A percentile compares a stretch with the other conserved stretches of the same genome.
phyloP scores from a whole-genome alignment of 192 early-diverging fungal genomes.

The Coemansia biformis region DNA sequence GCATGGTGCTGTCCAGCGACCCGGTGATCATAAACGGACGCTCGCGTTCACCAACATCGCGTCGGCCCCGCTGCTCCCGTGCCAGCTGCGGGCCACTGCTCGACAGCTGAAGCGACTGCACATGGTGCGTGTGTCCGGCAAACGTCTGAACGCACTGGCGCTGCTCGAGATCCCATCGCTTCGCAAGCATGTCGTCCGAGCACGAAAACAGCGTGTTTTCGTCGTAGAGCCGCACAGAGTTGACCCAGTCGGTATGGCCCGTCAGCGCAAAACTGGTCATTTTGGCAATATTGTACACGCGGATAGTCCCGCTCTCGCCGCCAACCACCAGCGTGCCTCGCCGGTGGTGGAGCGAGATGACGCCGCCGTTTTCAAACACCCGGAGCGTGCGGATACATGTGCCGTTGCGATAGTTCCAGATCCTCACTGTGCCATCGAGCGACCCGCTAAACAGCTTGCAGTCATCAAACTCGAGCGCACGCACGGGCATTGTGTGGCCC shows the following conservation, averaged over 20 bases:
- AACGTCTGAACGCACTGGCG: conserved; percentile 64
- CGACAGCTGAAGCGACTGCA: conserved; percentile 57
- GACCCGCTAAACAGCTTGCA: conserved; percentile 89
- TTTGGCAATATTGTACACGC: conserved; percentile 73
- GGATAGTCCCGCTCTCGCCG: conserved; percentile 75
- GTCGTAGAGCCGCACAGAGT: conserved; percentile 75
- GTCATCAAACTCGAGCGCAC: conserved; percentile 91
- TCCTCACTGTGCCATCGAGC: conserved; percentile 83
- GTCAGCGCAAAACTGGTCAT: conserved; percentile 58
- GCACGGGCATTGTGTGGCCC: conserved; percentile 84
- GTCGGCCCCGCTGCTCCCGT: neutral
- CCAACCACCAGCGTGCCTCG: conserved; percentile 76
- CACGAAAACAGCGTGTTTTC: conserved; percentile 68
- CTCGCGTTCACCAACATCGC: conserved; percentile 6
- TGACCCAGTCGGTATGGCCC: conserved; percentile 90
- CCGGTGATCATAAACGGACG: conserved; percentile 69
- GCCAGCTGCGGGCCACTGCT: conserved; percentile 5
- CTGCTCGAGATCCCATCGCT: conserved; percentile 77
- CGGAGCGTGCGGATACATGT: conserved; percentile 75
- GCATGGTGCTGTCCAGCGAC: conserved; percentile 78
- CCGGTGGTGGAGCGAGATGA: conserved; percentile 80
- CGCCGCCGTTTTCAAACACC: conserved; percentile 58
- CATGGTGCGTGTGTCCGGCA: conserved; percentile 68
- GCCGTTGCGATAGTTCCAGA: conserved; percentile 90
- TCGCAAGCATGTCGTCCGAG: conserved; percentile 82